Conservation (phyloP, 352 stramenopile species). For the Globisporangium alternatum region DNA sequence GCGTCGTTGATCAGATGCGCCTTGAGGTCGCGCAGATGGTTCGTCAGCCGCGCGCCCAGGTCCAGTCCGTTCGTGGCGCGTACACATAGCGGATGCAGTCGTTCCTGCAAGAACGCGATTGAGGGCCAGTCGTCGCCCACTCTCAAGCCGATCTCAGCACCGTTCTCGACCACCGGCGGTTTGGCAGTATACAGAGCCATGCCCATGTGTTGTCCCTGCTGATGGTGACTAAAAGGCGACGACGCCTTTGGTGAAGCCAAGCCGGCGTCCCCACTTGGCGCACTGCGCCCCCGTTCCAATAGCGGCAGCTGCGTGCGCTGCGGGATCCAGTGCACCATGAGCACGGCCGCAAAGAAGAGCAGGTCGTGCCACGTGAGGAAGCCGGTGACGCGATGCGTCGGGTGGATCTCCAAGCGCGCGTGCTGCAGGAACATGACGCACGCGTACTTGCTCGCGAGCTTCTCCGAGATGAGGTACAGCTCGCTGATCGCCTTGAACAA, state of each 20-base stretch:
- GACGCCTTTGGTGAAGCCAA: background rate
- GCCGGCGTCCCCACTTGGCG: slow-evolving; percentile 1
- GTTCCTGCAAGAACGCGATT: slow-evolving; percentile 51
- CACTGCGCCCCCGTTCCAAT: slow-evolving; percentile 20
- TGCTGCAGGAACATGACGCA: slow-evolving; percentile 82
- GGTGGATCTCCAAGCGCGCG: slow-evolving; percentile 73
- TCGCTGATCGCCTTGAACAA: slow-evolving; percentile 44
- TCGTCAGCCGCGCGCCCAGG: slow-evolving; percentile 56
- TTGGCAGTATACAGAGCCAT: background rate
- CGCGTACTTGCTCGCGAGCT: slow-evolving; percentile 71
- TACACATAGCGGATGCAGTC: slow-evolving; percentile 48
- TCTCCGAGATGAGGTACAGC: slow-evolving; percentile 64
- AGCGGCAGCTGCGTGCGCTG: slow-evolving; percentile 42
- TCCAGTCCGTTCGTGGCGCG: slow-evolving; percentile 58
- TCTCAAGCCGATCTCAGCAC: slow-evolving; percentile 41
- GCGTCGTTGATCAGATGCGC: slow-evolving; percentile 73
- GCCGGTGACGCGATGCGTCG: slow-evolving; percentile 42
- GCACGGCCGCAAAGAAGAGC: slow-evolving; percentile 61
- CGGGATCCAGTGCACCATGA: slow-evolving; percentile 79
- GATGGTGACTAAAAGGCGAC: background rate
- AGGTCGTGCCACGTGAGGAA: slow-evolving; percentile 71
- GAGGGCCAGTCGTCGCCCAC: slow-evolving; percentile 41
- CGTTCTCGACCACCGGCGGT: slow-evolving; percentile 41
- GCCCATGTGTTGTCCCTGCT: background rate
- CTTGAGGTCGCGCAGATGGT: slow-evolving; percentile 70